These are phyloP conservation scores for Caryopteris hybrid DNA, from an alignment of 305 asterid species.

Conservation along the genomic window DNA sequence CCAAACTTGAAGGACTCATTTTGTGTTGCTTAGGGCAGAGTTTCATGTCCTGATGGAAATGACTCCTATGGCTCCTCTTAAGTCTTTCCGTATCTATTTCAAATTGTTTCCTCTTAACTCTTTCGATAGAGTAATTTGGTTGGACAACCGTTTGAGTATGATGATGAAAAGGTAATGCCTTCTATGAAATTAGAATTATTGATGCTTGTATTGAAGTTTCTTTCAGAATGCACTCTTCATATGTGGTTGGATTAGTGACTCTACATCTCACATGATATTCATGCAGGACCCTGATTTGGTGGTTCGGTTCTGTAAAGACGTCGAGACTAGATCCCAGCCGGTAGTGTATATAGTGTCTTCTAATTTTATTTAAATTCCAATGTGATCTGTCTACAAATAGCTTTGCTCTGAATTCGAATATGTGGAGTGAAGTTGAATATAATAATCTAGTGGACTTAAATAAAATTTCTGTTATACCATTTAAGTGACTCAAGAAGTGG, in stretches of 20 bases:
- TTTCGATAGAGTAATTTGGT: slow-evolving; percentile 61
- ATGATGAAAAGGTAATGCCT: slow-evolving; percentile 62
- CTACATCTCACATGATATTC: slow-evolving; percentile 9
- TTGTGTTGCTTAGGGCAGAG: background rate
- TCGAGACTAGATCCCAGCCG: slow-evolving; percentile 70
- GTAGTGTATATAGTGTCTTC: slow-evolving; percentile 31
- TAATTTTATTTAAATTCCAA: slow-evolving; percentile 6
- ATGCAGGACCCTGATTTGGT: slow-evolving; percentile 72
- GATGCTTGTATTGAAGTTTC: slow-evolving; percentile 16
- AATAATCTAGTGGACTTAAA: background rate
- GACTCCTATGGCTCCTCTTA: background rate
- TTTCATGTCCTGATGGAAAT: background rate
- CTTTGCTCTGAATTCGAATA: background rate
- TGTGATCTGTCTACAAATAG: background rate
- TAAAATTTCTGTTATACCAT: background rate
- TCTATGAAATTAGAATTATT: slow-evolving; percentile 7
- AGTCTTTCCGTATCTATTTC: no score
- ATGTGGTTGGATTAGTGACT: slow-evolving; percentile 8
- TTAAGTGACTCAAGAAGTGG: background rate
- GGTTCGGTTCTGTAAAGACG: slow-evolving; percentile 84
- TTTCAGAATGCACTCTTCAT: slow-evolving; percentile 9
- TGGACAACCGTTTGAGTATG: slow-evolving; percentile 70
- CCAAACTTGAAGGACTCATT: background rate
- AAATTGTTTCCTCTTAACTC: slow-evolving; percentile 36
- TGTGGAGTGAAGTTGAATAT: background rate